phyloP scores from a whole-genome alignment of 371 early-diverging fungal genomes.

The Umbelopsis sp. region DNA sequence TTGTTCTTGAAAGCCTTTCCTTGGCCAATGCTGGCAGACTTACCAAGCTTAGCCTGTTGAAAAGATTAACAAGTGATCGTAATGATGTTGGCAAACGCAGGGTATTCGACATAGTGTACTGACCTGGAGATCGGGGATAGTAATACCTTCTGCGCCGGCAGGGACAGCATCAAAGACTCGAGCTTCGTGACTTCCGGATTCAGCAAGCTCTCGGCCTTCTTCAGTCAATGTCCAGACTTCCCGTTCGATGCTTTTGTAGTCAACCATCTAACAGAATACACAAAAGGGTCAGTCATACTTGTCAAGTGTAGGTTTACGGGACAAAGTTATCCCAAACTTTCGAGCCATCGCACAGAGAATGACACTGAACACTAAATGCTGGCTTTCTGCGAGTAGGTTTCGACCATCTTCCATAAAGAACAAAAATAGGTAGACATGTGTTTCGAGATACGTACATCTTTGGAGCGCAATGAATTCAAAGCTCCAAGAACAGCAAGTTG shows the following conservation, averaged over 20 bases:
- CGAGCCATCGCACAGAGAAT: too few relatives aligned
- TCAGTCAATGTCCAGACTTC: slow-evolving; percentile 84
- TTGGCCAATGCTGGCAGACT: slow-evolving; percentile 89
- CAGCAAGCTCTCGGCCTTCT: slow-evolving; percentile 87
- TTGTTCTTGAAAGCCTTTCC: slow-evolving; percentile 96
- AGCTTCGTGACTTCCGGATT: slow-evolving; percentile 92
- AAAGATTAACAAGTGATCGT: not conserved
- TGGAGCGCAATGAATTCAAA: slow-evolving; percentile 82
- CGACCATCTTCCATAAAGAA: not conserved
- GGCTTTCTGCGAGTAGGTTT: not conserved
- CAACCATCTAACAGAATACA: slow-evolving; percentile 72
- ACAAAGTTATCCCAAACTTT: too few relatives aligned
- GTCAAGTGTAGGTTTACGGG: too few relatives aligned
- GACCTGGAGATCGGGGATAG: slow-evolving; percentile 81
- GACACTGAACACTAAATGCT: too few relatives aligned
- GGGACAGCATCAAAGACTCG: slow-evolving; percentile 92
- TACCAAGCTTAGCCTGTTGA: slow-evolving; percentile 60
- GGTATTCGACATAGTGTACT: slow-evolving; percentile 1
- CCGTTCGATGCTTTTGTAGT: slow-evolving; percentile 77
- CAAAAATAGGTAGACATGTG: not conserved
- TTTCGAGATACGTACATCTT: slow-evolving; percentile 67
- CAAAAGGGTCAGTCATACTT: not conserved
- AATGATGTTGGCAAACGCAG: too few relatives aligned
- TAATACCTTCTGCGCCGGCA: slow-evolving; percentile 77
- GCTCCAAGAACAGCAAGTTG: slow-evolving; percentile 81